phyloP scores from a whole-genome alignment of 2,329 filamentous ascomycete genomes.

The Bimuria novae-zelandiae region DNA sequence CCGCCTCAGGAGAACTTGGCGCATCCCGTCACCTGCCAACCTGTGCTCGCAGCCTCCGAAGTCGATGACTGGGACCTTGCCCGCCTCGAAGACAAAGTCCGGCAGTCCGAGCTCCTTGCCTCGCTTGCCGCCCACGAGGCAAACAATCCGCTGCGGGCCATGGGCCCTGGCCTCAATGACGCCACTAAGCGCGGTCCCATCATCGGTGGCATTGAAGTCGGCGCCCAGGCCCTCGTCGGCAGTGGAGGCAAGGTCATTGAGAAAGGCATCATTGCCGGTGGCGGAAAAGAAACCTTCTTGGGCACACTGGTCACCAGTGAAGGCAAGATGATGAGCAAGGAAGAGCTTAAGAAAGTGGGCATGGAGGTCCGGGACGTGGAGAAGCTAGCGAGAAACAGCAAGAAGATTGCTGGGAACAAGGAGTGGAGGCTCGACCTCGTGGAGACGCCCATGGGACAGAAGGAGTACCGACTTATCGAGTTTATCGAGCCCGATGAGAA shows the following conservation, averaged over 20 bases:
- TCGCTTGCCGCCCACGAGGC: conserved; percentile 27
- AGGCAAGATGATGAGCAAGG: conserved; percentile 65
- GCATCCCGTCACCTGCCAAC: conserved; percentile 75
- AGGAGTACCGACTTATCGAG: conserved; percentile 69
- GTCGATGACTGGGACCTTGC: conserved; percentile 50
- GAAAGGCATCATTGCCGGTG: conserved; percentile 54
- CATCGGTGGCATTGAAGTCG: conserved; percentile 64
- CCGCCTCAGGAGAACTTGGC: conserved; percentile 78
- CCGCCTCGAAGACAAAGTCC: conserved; percentile 38
- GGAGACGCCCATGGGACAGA: conserved; percentile 64
- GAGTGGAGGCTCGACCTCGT: conserved; percentile 83
- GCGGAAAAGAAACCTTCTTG: conserved; percentile 59
- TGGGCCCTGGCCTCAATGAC: conserved; percentile 34
- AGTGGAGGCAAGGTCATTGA: conserved; percentile 61
- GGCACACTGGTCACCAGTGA: conserved; percentile 61
- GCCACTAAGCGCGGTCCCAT: conserved; percentile 47
- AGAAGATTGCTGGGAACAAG: conserved; percentile 69
- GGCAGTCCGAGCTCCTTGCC: conserved; percentile 29
- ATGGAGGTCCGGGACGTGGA: conserved; percentile 71
- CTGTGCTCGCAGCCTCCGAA: conserved; percentile 66
- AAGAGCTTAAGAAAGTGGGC: conserved; percentile 70
- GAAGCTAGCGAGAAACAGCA: conserved; percentile 68
- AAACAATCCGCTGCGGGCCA: conserved; percentile 41
- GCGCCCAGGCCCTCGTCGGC: conserved; percentile 60
- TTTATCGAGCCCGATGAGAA: conserved; percentile 61